Percentiles rank a stretch among this genome's conserved stretches.
These are phyloP conservation scores for Monosporascus sp. DNA, from an alignment of 2,329 filamentous ascomycete genomes.

Conservation along the genomic window DNA sequence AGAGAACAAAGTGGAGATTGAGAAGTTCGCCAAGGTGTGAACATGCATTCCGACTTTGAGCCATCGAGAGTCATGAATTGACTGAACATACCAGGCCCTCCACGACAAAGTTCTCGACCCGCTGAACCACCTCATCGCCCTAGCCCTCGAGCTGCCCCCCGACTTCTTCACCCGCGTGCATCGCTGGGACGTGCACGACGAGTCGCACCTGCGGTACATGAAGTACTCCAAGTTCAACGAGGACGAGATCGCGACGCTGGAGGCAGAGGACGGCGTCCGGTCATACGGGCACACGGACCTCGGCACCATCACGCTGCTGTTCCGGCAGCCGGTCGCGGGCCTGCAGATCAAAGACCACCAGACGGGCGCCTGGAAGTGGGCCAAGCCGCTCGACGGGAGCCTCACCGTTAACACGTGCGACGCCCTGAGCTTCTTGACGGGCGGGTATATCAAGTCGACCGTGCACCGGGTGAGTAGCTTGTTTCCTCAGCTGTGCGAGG, in stretches of 20 bases:
- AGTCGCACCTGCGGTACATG: conserved; percentile 36
- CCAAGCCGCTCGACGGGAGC: conserved; percentile 37
- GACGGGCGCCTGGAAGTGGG: conserved; percentile 39
- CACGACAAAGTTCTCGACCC: conserved; percentile 14
- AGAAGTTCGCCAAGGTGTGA: conserved; percentile 40
- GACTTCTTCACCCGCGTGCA: conserved; percentile 14
- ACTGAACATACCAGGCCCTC: conserved; percentile 3
- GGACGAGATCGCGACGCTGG: conserved; percentile 36
- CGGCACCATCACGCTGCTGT: conserved; percentile 48
- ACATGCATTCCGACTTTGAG: not conserved
- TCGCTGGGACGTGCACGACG: conserved; percentile 12
- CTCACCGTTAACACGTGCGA: conserved; percentile 45
- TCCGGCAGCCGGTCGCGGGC: conserved; percentile 48
- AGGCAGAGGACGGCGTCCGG: conserved; percentile 32
- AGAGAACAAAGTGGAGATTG: conserved; percentile 48
- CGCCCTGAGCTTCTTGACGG: conserved; percentile 40
- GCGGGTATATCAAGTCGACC: conserved; percentile 34
- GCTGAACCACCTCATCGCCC: conserved; percentile 13
- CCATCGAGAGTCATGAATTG: too few species aligned
- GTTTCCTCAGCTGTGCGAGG: not conserved
- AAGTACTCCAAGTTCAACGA: conserved; percentile 39
- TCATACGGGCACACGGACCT: conserved; percentile 47
- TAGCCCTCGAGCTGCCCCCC: conserved; percentile 10
- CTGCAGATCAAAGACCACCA: conserved; percentile 42
- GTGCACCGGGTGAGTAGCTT: conserved; percentile 23